Evolutionary conservation across 805 yeast species (phyloP), one percentile per base, ranked within the genome.

Genomic region (Hanseniaspora pseudoguilliermondii): DNA sequence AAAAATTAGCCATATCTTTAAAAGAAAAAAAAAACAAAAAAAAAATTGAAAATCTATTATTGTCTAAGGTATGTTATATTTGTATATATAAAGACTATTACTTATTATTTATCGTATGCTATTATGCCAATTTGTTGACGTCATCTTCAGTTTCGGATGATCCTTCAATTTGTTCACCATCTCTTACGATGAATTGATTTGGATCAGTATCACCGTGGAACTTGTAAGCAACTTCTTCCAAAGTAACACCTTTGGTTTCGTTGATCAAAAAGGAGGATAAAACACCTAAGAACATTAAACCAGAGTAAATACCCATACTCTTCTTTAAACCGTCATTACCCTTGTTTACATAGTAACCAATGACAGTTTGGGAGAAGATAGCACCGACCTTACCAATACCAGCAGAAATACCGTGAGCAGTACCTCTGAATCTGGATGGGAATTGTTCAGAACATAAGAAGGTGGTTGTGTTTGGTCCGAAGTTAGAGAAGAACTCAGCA

Each of bases 351-450:
- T 88, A 77, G 60, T 95, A 86, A 77, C 96, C 93, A 62, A 85
- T 71, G 69, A 85, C 84, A 60, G 90, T 82, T 74, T 84, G 93
- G 29, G 96, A 95, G 75, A 88, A 80, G 63, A 88, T 86, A 58
- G 96, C 95, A 75, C 96, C 96, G 64, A 87, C 75, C 71, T 88
- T 88, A 76, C 96, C 96, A 36, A 81, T 71, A 52, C 95, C 96
- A 63, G 96, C 96, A 60, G 95, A 87, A 60, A 88, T 77, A 77
- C 96, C 96, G 65, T 88, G 96, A 49, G 96, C 95, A 62, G 95
- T 82, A 25, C 95, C 87, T 82, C 96, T 84, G 74, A 87, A 88
- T 77, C 95, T 83, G 57, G 96, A 88, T 69, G 96, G 96, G 84
- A 75, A 89, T 68, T 81, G 74, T 75, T 88, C 96, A 73, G 95